Percentiles rank a stretch among this genome's conserved stretches.
Evolutionary conservation across 1,284 basidiomycete genomes (phyloP).

Genomic region (Peniophora sp.): DNA sequence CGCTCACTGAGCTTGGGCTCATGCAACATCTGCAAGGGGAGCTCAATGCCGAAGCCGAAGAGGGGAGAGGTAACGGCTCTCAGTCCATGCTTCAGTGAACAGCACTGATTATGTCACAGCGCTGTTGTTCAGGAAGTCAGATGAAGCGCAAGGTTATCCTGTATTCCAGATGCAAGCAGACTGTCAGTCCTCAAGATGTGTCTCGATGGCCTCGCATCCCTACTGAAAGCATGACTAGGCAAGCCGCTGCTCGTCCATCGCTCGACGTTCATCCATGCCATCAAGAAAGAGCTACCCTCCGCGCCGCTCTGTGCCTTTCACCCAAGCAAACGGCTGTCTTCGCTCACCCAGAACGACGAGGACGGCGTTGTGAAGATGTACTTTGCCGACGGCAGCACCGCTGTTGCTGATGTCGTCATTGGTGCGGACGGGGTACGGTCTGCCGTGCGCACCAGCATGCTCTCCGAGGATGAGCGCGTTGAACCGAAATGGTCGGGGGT

Average conservation of each 20-base stretch:
- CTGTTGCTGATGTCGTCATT: constrained; percentile 42
- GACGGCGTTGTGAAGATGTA: constrained; percentile 24
- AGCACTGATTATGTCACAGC: constrained; percentile 9
- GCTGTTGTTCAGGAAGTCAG: constrained; percentile 14
- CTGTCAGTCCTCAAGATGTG: constrained; percentile 1
- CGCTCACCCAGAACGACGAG: constrained; percentile 17
- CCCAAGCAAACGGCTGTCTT: constrained; percentile 27
- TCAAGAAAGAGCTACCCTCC: constrained; percentile 9
- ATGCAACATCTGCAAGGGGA: constrained; percentile 25
- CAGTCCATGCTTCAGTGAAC: neutral
- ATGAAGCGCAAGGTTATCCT: constrained; percentile 11
- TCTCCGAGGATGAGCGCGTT: constrained; percentile 8
- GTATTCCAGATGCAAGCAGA: constrained; percentile 10
- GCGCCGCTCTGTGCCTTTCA: constrained; percentile 23
- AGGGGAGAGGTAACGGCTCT: neutral
- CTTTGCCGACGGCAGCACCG: constrained; percentile 38
- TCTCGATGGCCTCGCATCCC: neutral
- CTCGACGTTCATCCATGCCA: neutral
- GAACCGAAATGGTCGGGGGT: neutral
- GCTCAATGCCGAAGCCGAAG: constrained; percentile 17
- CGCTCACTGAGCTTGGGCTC: constrained; percentile 21
- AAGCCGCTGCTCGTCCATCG: constrained; percentile 4
- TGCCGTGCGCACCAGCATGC: constrained; percentile 19
- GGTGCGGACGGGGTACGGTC: constrained; percentile 51
- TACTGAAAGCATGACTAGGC: neutral